Evolutionary conservation across 108 stramenopile genomes (phyloP).

Genomic region (Pseudonitzschia multiseries): DNA sequence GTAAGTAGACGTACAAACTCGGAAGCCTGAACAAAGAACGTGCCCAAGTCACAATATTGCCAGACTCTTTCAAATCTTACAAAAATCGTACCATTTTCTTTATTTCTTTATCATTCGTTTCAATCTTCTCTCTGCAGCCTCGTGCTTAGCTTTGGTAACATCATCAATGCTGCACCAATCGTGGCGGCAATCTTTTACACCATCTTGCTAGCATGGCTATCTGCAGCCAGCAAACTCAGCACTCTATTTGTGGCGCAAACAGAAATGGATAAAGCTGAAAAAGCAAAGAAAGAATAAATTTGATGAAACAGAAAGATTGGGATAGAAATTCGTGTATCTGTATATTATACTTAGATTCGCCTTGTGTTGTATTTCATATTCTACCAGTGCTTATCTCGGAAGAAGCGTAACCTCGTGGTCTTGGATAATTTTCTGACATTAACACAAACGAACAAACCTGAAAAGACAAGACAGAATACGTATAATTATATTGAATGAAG

Average conservation of each 20-base stretch:
- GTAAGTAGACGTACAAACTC: not conserved
- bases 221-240: slow-evolving; percentile 71
- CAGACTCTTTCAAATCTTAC: not conserved
- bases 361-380: too few relatives aligned
- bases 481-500: too few relatives aligned
- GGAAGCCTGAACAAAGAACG: too few relatives aligned
- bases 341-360: too few relatives aligned
- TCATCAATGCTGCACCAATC: slow-evolving; percentile 86
- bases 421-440: too few relatives aligned
- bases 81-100: too few relatives aligned
- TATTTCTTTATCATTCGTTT: slow-evolving; percentile 1
- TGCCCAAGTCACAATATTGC: not conserved
- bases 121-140: slow-evolving; percentile 34
- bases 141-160: slow-evolving; percentile 90
- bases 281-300: slow-evolving; percentile 20
- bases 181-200: slow-evolving; percentile 82
- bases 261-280: slow-evolving; percentile 28
- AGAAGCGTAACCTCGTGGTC: too few relatives aligned
- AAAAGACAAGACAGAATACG: too few relatives aligned
- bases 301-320: not conserved
- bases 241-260: slow-evolving; percentile 51
- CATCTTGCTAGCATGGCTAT: slow-evolving; percentile 78
- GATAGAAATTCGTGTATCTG: too few relatives aligned
- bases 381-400: too few relatives aligned
- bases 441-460: too few relatives aligned